Evolutionary conservation across 345 rosid species (phyloP).

Genomic region (Eucalyptus viminalis): DNA sequence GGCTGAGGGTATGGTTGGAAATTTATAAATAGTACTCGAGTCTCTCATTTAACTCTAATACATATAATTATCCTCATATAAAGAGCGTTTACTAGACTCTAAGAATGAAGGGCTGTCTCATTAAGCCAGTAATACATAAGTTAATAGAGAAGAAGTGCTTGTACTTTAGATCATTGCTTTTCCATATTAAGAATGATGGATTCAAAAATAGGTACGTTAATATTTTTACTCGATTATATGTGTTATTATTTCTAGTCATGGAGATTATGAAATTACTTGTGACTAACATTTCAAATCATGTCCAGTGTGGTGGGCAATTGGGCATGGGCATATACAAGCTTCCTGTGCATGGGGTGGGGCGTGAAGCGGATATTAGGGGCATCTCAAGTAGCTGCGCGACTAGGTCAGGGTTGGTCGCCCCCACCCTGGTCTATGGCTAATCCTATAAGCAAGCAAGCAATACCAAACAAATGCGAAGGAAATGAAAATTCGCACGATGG

Average conservation of each 20-base stretch:
- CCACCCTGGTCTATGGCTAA: not conserved
- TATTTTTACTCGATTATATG: no score
- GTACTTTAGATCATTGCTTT: rapidly evolving
- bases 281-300: not conserved
- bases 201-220: no score
- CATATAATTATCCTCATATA: no score
- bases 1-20: rapidly evolving
- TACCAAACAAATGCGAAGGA: not conserved
- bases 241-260: no score
- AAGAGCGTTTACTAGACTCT: no score
- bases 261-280: no score
- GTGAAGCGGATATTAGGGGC: not conserved
- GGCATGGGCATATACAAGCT: not conserved
- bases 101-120: no score
- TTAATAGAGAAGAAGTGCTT: no score
- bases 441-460: not conserved
- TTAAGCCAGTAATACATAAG: rapidly evolving
- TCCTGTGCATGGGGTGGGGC: not conserved
- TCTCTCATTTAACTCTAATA: no score
- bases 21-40: no score
- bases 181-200: no score
- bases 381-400: not conserved
- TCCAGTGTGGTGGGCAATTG: not conserved
- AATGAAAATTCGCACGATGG: not conserved
- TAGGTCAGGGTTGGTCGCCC: not conserved